Evolutionary conservation across 2,329 filamentous ascomycete species (phyloP), one percentile per base, ranked within the genome.

Genomic region (Talaromyces sp.): DNA sequence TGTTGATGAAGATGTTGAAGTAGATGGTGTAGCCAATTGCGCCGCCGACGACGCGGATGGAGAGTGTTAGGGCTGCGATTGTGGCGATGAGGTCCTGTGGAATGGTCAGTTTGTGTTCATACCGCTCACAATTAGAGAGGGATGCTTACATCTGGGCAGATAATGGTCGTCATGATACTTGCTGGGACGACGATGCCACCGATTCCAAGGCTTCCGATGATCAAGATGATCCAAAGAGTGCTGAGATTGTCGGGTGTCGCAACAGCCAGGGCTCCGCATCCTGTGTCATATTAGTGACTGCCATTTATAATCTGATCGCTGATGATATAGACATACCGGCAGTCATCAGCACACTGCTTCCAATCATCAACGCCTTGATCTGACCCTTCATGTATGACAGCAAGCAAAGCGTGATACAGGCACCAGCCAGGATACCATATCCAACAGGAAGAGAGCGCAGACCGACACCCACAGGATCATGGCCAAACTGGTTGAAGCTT

Each of bases 11-110:
- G 69, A 82, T 75, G 65, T 83, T 82, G 72, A 87, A 88, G 73
- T 82, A 82, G 56, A 85, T 79, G n/a, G 83, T 82, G 72, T 88
- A 89, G 38, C 86, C 88, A 66, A 91, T 84, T 13, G 85, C 83
- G 34, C 88, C 88, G 56, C 89, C 89, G 40, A 91, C 83, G 63
- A 89, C 87, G 43, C 89, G 87, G 69, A 91, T 86, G n/a, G 87
- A 84, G 43, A 91, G 83, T 0, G 89, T 90, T 25, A 91, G 79
- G 5, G 89, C 88, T 1, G 88, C 85, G 54, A 90, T 83, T 1
- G 89, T 91, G 7, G 87, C 89, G 68, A 91, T 91, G 5, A 91
- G 81, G 63, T 91, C 79, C 78, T 63, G 45, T 13, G 17, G n/a
- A 5, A 29, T 45, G n/a, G 17, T 64, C 8, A 64, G 19, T 64